Evolutionary conservation across 2,329 filamentous ascomycete genomes (phyloP).

Genomic region (Apiospora phragmitis): DNA sequence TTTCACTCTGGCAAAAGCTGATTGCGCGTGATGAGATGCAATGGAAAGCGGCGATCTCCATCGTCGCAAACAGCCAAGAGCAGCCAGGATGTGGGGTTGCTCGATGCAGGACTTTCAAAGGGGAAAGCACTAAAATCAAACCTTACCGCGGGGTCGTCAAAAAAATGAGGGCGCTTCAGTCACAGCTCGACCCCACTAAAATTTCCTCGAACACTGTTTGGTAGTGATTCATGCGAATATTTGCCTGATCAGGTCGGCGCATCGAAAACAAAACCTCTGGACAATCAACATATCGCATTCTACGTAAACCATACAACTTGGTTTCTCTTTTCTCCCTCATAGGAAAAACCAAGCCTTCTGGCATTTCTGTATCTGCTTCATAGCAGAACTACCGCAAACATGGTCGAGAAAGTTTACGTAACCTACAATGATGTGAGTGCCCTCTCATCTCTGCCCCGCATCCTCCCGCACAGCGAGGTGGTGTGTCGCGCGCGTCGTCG

Average conservation of each 20-base stretch:
- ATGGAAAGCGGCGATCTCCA: constrained; percentile 7
- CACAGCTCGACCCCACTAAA: not conserved
- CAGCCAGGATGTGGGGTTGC: not conserved
- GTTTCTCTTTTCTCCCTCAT: not conserved
- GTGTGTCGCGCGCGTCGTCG: not conserved
- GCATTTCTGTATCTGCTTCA: not conserved
- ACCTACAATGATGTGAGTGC: constrained; percentile 84
- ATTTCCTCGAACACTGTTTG: not conserved
- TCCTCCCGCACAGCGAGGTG: not conserved
- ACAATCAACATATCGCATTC: not conserved
- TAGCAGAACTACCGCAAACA: constrained; percentile 43
- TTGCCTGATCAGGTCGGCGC: not conserved
- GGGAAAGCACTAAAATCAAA: not conserved
- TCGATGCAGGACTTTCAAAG: constrained; percentile 1
- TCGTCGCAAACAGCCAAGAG: not conserved
- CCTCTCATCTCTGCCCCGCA: constrained; percentile 17
- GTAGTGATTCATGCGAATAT: not conserved
- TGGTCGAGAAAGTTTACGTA: constrained; percentile 85
- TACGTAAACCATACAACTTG: not conserved
- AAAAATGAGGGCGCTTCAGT: constrained; percentile 3
- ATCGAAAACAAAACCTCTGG: not conserved
- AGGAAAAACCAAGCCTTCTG: not conserved
- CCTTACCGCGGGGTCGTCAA: not conserved
- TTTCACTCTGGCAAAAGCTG: not conserved
- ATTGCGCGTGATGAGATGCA: not conserved